Evolutionary conservation across 106 monocot genomes (phyloP), one percentile per base, ranked within the genome.

Genomic region (Allium cepa): DNA sequence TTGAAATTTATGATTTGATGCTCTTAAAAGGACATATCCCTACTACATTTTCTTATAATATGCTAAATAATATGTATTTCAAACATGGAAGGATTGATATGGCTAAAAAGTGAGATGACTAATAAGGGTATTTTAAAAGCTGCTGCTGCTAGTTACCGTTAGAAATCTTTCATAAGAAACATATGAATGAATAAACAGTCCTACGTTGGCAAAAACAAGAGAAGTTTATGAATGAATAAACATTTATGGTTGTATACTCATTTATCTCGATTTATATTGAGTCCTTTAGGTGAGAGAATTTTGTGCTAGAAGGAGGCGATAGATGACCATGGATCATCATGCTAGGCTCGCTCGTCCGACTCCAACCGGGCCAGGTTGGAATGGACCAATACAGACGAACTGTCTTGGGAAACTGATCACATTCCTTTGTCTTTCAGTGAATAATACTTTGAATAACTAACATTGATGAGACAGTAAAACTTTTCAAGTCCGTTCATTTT

Each of bases 381-480:
- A 56, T 50, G 56, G 16, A 62, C 2, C 56, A 55, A 0, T 14
- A 69, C 10, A 69, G 63, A 27, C 69, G 69, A 62, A 28, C 56
- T 18, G 69, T 52, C 69, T 17, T 62, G 47, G 62, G 27, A 17
- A 5, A 55, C 46, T 6, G 10, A 11, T 69, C 69, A 22, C 22
- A 53, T 63, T 46, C 69, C 16, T n/a, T 8, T 50, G 65, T 57
- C 2, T 75, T 68, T 10, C 49, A 75, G 27, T 46, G 28, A 17
- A 75, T 17, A 67, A 68, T 45, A 67, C 68, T 60, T 75, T 67
- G 27, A 68, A 75, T 18, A 68, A 68, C 62, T 28, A 13, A 17
- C 47, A 36, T 75, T 75, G 59, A 67, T 50, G 75, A 67, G 47
- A 66, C 75, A 26, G 67, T 68, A 59, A 50, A 67, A 17, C 27